Percentiles rank a stretch among this genome's conserved stretches.
These are phyloP conservation scores for Penicillium chermesinum DNA, from an alignment of 495 filamentous ascomycete genomes.

Conservation along the genomic window DNA sequence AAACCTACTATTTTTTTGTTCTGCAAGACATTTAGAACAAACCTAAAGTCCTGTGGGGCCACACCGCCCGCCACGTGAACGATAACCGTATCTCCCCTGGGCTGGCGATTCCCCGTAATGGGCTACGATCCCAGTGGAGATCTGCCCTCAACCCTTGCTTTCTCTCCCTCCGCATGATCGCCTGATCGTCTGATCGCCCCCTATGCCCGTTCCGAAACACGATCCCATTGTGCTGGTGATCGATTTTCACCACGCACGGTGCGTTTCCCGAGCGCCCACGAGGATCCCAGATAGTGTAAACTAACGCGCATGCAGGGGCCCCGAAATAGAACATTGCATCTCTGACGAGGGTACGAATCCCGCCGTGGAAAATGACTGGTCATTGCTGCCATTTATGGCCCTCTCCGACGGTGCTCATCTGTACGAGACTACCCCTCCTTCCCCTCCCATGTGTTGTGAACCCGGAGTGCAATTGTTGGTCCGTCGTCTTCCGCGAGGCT, in stretches of 20 bases:
- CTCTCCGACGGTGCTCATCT: constrained; percentile 91
- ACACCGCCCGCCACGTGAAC: constrained; percentile 27
- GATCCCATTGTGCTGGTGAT: constrained; percentile 77
- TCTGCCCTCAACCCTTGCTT: constrained; percentile 8
- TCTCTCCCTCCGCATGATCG: constrained; percentile 14
- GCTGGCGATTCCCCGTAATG: no score
- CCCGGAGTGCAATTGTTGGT: not conserved
- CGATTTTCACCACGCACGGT: constrained; percentile 94
- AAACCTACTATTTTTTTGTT: not conserved
- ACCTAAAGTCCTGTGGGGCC: not conserved
- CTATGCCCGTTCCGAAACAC: constrained; percentile 35
- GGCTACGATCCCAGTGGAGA: no score
- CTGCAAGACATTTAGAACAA: not conserved
- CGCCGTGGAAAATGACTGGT: constrained; percentile 84
- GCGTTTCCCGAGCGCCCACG: constrained; percentile 16
- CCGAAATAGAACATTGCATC: constrained; percentile 91
- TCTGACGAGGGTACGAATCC: constrained; percentile 77
- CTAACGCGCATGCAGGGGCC: constrained; percentile 60
- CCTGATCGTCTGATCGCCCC: not conserved
- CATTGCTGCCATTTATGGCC: constrained; percentile 94
- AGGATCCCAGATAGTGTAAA: not conserved
- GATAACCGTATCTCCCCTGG: constrained; percentile 21
- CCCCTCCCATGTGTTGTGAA: not conserved
- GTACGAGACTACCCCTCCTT: constrained; percentile 46
- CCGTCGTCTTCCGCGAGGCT: not conserved